A percentile compares a stretch with the other conserved stretches of the same genome.
Evolutionary conservation across 1,284 basidiomycete species (phyloP).

Genomic region (Bondarzewia mesenterica): DNA sequence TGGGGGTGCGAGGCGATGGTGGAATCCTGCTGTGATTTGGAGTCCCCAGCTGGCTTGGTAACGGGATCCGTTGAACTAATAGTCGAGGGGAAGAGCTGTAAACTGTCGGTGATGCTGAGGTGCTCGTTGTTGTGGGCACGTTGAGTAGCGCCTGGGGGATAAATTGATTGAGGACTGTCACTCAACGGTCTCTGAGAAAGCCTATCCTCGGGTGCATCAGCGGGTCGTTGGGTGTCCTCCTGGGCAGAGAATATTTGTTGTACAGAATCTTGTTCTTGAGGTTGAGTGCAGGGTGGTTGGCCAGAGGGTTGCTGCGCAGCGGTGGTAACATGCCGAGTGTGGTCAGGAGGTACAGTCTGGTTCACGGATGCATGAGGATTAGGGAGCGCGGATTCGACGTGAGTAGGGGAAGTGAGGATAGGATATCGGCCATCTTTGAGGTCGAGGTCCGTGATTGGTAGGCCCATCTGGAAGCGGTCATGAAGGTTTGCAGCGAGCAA

Average conservation of each 20-base stretch:
- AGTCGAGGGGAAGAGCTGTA: conserved; percentile 8
- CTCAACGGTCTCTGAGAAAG: conserved; percentile 3
- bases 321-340: conserved; percentile 1
- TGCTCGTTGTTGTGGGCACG: conserved; percentile 19
- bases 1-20: not conserved
- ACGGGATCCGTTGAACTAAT: conserved; percentile 21
- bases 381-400: not conserved
- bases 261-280: not conserved
- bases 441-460: conserved; percentile 50
- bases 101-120: conserved; percentile 8
- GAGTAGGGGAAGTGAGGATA: conserved; percentile 19
- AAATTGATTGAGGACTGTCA: not conserved
- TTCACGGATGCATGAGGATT: conserved; percentile 5
- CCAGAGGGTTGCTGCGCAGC: not conserved
- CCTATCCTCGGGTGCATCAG: not conserved
- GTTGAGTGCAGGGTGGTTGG: not conserved
- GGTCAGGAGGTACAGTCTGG: conserved; percentile 1
- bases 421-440: conserved; percentile 58
- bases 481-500: conserved; percentile 17
- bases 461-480: conserved; percentile 38
- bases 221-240: not conserved
- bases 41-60: conserved; percentile 17
- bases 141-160: not conserved
- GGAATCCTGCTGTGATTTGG: not conserved
- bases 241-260: not conserved